A percentile compares a stretch with the other conserved stretches of the same genome.
Conservation (phyloP, 352 stramenopile genomes). For the Phytophthora ramorum region DNA sequence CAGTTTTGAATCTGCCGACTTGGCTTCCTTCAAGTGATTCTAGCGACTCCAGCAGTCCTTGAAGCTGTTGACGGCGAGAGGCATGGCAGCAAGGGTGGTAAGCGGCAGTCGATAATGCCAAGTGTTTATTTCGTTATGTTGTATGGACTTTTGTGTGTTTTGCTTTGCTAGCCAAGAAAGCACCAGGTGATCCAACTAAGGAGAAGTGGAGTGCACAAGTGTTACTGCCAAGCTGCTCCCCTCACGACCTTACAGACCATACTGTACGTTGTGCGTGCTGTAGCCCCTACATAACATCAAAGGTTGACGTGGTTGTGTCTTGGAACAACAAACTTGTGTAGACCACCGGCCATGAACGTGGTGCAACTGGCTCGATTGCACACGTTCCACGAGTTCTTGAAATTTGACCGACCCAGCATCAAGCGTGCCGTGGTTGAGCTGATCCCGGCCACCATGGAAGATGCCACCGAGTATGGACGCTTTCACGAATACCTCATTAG, state of each 20-base stretch:
- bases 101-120: background rate
- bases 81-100: constrained; percentile 14
- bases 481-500: constrained; percentile 62
- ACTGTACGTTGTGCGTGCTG: constrained; percentile 13
- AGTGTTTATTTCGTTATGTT: background rate
- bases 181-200: constrained; percentile 61
- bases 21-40: constrained; percentile 14
- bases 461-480: constrained; percentile 57
- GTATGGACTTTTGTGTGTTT: background rate
- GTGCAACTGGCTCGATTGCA: constrained; percentile 61
- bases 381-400: constrained; percentile 68
- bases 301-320: background rate
- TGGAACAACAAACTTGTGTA: constrained; percentile 12
- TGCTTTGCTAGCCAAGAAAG: constrained; percentile 23
- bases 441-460: constrained; percentile 46
- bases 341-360: constrained; percentile 60
- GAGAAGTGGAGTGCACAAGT: constrained; percentile 56
- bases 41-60: background rate
- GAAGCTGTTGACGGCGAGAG: background rate
- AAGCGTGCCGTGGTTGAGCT: constrained; percentile 69
- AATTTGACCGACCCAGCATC: constrained; percentile 54
- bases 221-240: constrained; percentile 51
- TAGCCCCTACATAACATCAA: background rate
- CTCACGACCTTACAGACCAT: constrained; percentile 7
- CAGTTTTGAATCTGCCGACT: constrained; percentile 16